phyloP scores from a whole-genome alignment of 2,329 filamentous ascomycete species.

The Aspergillus sp. region DNA sequence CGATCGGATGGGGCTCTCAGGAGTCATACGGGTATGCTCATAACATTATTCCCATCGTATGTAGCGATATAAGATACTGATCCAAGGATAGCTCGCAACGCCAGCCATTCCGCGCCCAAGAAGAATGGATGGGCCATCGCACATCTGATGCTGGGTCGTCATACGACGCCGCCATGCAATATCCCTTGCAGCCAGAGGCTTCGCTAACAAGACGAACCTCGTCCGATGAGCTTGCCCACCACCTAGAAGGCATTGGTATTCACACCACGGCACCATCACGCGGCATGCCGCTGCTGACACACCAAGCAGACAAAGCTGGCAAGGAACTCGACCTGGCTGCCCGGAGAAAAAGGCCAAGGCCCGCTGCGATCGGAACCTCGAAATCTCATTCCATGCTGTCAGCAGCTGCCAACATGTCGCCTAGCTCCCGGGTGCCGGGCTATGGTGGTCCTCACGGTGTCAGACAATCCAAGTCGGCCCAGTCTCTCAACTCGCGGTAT shows the following conservation, averaged over 20 bases:
- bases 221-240: conserved; percentile 28
- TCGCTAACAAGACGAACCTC: conserved; percentile 24
- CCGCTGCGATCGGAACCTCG: conserved; percentile 40
- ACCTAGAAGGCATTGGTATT: conserved; percentile 31
- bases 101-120: conserved; percentile 11
- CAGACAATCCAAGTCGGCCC: conserved; percentile 41
- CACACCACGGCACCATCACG: conserved; percentile 17
- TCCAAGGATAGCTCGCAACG: conserved; percentile 11
- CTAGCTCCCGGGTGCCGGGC: conserved; percentile 30
- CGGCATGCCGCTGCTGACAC: conserved; percentile 20
- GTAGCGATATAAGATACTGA: neutral
- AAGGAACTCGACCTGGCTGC: conserved; percentile 42
- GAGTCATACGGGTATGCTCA: conserved; percentile 15
- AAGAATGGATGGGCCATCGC: conserved; percentile 22
- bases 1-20: conserved; percentile 23
- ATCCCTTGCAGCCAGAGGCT: conserved; percentile 27
- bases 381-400: conserved; percentile 31
- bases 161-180: conserved; percentile 30
- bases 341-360: conserved; percentile 40
- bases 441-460: conserved; percentile 32
- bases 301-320: conserved; percentile 21
- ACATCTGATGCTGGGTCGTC: conserved; percentile 18
- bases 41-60: too few species aligned
- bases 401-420: conserved; percentile 36
- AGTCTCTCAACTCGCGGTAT: conserved; percentile 39